Evolutionary conservation across 2,329 filamentous ascomycete species (phyloP).

Genomic region (Pyricularia sp.): DNA sequence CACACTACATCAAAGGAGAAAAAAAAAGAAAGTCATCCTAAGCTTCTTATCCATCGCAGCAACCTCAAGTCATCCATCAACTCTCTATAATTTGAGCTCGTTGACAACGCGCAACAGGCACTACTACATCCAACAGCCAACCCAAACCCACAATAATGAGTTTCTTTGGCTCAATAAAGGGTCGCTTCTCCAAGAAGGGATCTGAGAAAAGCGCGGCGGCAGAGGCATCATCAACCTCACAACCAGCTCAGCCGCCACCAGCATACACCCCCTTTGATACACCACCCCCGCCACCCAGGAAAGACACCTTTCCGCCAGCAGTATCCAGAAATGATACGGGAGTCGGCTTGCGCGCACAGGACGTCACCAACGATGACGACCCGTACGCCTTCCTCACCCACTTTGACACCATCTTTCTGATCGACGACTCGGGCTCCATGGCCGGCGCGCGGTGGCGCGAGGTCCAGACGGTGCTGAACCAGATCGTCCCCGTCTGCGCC

Average conservation of each 20-base stretch:
- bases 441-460: constrained; percentile 66
- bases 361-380: constrained; percentile 43
- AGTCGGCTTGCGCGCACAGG: constrained; percentile 11
- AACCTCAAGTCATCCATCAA: background rate
- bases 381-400: constrained; percentile 64
- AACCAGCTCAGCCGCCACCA: background rate
- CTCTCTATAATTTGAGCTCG: background rate
- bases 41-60: background rate
- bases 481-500: constrained; percentile 77
- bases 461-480: constrained; percentile 56
- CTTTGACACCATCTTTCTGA: constrained; percentile 84
- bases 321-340: background rate
- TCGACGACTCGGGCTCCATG: constrained; percentile 93
- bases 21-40: too few relatives aligned
- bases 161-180: background rate
- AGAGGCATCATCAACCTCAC: background rate
- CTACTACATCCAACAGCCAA: background rate
- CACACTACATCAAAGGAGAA: too few relatives aligned
- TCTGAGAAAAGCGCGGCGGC: background rate
- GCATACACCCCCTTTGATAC: background rate
- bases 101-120: background rate
- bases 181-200: background rate
- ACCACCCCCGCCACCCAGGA: too few relatives aligned
- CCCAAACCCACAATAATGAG: background rate
- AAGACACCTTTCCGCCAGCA: too few relatives aligned